Evolutionary conservation across 441 rosid genomes (phyloP).

Genomic region (Euphorbia celastroides): DNA sequence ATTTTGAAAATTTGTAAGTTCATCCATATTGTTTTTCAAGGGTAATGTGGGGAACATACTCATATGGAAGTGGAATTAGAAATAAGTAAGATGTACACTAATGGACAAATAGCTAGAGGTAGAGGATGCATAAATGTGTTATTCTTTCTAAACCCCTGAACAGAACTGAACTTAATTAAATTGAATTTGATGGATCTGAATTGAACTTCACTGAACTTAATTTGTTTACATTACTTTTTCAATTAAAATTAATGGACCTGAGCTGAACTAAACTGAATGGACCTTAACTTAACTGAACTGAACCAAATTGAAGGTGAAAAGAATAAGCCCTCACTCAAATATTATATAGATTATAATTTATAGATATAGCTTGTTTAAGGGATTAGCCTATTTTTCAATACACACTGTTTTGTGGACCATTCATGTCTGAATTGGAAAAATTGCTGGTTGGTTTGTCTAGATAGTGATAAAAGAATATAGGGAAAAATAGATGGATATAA

Average conservation of each 20-base stretch:
- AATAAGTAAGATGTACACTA: not conserved
- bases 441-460: constrained; percentile 45
- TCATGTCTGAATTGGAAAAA: constrained; percentile 30
- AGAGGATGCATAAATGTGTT: constrained; percentile 44
- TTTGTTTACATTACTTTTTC: no score
- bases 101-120: constrained; percentile 25
- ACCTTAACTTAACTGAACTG: no score
- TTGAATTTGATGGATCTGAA: no score
- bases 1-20: not conserved
- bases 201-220: no score
- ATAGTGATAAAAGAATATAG: constrained; percentile 48
- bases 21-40: no score
- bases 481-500: constrained; percentile 11
- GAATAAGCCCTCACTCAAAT: no score
- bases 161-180: no score
- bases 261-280: no score
- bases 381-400: constrained; percentile 39
- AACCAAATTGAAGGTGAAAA: no score
- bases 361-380: constrained; percentile 18
- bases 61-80: constrained; percentile 55
- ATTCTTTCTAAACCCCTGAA: no score
- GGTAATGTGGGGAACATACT: constrained; percentile 81
- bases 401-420: constrained; percentile 57
- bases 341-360: no score
- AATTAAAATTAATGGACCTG: no score